These are phyloP conservation scores for Polyporus tsugae DNA, from an alignment of 1,284 basidiomycete species.

Conservation along the genomic window DNA sequence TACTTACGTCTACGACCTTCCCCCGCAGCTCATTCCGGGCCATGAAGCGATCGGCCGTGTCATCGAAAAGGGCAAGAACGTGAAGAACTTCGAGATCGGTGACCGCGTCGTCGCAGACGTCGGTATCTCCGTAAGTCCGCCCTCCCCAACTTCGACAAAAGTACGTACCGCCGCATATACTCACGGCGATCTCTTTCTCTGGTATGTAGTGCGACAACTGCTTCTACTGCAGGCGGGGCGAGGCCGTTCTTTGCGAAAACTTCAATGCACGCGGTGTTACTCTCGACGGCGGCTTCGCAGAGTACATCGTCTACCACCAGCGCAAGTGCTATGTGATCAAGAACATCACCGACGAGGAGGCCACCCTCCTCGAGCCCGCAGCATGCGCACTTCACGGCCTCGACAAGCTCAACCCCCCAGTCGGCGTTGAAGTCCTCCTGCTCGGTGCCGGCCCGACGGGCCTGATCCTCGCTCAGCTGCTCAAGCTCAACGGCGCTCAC, in stretches of 20 bases:
- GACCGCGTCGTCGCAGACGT: constrained; percentile 69
- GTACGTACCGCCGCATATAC: constrained; percentile 8
- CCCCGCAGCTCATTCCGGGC: constrained; percentile 58
- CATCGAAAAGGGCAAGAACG: constrained; percentile 60
- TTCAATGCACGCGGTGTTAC: constrained; percentile 62
- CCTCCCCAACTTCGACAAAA: background rate
- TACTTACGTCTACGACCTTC: constrained; percentile 19
- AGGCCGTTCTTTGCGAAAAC: constrained; percentile 64
- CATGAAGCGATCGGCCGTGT: constrained; percentile 67
- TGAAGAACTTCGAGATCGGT: constrained; percentile 59
- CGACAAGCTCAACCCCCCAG: constrained; percentile 63
- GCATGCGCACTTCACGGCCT: constrained; percentile 71
- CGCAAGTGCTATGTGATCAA: constrained; percentile 58
- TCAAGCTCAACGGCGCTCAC: constrained; percentile 63
- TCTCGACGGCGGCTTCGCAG: constrained; percentile 64
- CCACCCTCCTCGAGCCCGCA: constrained; percentile 67
- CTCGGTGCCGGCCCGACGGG: constrained; percentile 62
- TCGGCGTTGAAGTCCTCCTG: constrained; percentile 62
- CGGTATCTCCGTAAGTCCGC: constrained; percentile 48
- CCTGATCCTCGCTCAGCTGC: constrained; percentile 66
- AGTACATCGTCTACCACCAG: constrained; percentile 57
- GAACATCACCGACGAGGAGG: constrained; percentile 67
- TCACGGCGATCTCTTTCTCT: constrained; percentile 13
- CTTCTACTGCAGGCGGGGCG: constrained; percentile 66
- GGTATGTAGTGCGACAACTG: constrained; percentile 56